These are phyloP conservation scores for Piloderma croceum DNA, from an alignment of 768 basidiomycete species.

Conservation along the genomic window DNA sequence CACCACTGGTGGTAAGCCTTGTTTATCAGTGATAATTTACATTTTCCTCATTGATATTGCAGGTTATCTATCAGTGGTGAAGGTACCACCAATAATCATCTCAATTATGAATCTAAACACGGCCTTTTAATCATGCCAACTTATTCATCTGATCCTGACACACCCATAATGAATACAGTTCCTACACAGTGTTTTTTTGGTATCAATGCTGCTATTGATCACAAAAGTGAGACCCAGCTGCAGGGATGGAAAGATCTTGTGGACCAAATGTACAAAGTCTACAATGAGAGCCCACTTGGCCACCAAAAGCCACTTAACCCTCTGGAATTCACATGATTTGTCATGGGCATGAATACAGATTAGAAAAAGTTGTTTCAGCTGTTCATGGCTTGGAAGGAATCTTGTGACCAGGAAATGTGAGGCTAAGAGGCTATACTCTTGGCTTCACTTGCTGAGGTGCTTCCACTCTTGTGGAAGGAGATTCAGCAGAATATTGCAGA, in stretches of 20 bases:
- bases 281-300: constrained; percentile 18
- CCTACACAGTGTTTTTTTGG: constrained; percentile 12
- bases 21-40: too few relatives aligned
- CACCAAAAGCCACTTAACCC: constrained; percentile 6
- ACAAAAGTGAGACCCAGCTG: constrained; percentile 23
- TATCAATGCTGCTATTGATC: constrained; percentile 16
- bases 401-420: not conserved
- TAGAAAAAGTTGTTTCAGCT: constrained; percentile 14
- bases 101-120: constrained; percentile 17
- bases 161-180: too few relatives aligned
- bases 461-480: not conserved
- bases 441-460: not conserved
- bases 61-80: constrained; percentile 20
- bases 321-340: constrained; percentile 13
- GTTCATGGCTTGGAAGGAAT: not conserved
- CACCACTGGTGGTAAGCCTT: too few relatives aligned
- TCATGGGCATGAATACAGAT: constrained; percentile 19
- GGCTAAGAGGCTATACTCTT: not conserved
- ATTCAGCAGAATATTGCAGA: not conserved
- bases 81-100: constrained; percentile 21
- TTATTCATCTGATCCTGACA: constrained; percentile 10
- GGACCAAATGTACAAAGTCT: constrained; percentile 9
- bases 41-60: too few relatives aligned
- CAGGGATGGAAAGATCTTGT: constrained; percentile 14
- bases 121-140: constrained; percentile 13